Evolutionary conservation across 2,329 filamentous ascomycete genomes (phyloP).

Genomic region (Onygena corvina): DNA sequence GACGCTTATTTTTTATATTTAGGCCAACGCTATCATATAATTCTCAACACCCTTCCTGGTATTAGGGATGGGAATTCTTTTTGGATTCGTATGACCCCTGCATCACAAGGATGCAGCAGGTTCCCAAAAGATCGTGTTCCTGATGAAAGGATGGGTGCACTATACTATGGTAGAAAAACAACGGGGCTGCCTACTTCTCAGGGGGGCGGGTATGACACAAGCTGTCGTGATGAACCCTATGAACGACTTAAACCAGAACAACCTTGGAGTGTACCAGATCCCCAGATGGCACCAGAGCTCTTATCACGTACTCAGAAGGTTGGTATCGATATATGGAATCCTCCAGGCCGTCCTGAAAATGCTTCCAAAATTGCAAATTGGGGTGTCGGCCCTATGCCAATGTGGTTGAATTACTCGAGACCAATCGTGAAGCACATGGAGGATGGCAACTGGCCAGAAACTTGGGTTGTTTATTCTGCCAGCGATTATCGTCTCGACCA

Average conservation of each 20-base stretch:
- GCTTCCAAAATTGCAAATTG: conserved; percentile 9
- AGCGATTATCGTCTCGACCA: conserved; percentile 9
- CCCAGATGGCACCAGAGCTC: not conserved
- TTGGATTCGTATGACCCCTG: conserved; percentile 37
- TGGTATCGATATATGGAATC: conserved; percentile 6
- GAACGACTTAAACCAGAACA: conserved; percentile 10
- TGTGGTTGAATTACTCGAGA: conserved; percentile 14
- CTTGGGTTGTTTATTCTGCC: conserved; percentile 12
- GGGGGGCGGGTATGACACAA: conserved; percentile 15
- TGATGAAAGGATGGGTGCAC: conserved; percentile 40
- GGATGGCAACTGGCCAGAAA: conserved; percentile 8
- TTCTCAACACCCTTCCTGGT: conserved; percentile 16
- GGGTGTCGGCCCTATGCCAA: conserved; percentile 10
- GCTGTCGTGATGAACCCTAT: conserved; percentile 21
- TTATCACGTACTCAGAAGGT: conserved; percentile 8
- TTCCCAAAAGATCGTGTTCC: conserved; percentile 26
- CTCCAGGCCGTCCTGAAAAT: conserved; percentile 8
- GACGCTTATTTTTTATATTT: not conserved
- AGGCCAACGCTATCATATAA: conserved; percentile 31
- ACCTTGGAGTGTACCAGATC: conserved; percentile 13
- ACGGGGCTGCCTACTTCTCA: conserved; percentile 17
- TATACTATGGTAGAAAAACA: conserved; percentile 28
- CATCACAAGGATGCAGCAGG: conserved; percentile 30
- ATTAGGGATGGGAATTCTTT: conserved; percentile 16
- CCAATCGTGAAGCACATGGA: conserved; percentile 13